A percentile compares a stretch with the other conserved stretches of the same genome.
Conservation (phyloP, 768 basidiomycete species). For the Mycena alexandri region DNA sequence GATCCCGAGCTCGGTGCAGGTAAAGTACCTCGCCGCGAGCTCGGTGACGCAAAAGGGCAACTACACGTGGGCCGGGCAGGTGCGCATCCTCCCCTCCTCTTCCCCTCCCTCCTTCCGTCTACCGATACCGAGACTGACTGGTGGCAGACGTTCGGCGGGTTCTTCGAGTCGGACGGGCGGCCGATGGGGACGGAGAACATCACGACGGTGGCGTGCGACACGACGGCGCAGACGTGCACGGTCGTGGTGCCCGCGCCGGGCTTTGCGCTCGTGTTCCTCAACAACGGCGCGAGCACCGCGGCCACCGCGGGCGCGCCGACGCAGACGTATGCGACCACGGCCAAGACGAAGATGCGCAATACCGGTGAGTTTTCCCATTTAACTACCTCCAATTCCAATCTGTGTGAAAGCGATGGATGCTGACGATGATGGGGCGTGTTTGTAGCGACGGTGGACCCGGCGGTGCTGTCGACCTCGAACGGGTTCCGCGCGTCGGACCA, state of each 20-base stretch:
- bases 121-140: not conserved
- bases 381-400: no score
- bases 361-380: slow-evolving; percentile 6
- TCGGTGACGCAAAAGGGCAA: slow-evolving; percentile 71
- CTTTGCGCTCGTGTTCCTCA: slow-evolving; percentile 82
- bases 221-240: slow-evolving; percentile 58
- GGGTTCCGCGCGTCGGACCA: slow-evolving; percentile 39
- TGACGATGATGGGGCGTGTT: not conserved
- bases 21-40: slow-evolving; percentile 63
- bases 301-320: not conserved
- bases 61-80: slow-evolving; percentile 84
- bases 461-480: slow-evolving; percentile 68
- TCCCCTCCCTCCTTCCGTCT: not conserved
- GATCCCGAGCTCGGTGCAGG: slow-evolving; percentile 59
- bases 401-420: no score
- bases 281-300: slow-evolving; percentile 51
- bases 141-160: slow-evolving; percentile 70
- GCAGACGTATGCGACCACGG: slow-evolving; percentile 3
- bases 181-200: slow-evolving; percentile 67
- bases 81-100: slow-evolving; percentile 40
- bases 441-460: slow-evolving; percentile 62
- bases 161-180: slow-evolving; percentile 76
- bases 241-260: slow-evolving; percentile 71
- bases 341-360: not conserved
- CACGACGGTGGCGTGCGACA: slow-evolving; percentile 70